Evolutionary conservation across 495 filamentous ascomycete species (phyloP).

Genomic region (Aspergillus homomorphus): DNA sequence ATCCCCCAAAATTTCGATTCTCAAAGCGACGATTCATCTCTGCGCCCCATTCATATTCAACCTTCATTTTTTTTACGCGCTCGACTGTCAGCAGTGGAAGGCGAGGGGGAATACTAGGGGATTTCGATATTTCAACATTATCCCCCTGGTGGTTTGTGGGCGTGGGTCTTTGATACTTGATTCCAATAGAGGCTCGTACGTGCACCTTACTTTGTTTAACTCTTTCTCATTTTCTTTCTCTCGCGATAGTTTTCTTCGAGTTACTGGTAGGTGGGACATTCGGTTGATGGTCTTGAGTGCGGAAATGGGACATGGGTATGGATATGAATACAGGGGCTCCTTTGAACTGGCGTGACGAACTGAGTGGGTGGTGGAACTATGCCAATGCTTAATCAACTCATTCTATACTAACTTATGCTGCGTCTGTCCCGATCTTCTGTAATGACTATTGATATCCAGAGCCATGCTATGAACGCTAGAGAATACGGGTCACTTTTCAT

Average conservation of each 20-base stretch:
- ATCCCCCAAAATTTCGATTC: neutral
- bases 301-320: neutral
- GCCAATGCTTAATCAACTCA: too few species aligned
- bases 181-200: neutral
- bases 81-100: neutral
- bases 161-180: neutral
- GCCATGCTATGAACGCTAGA: too few species aligned
- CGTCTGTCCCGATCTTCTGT: too few species aligned
- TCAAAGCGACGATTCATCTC: neutral
- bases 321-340: neutral
- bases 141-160: neutral
- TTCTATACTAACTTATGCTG: too few species aligned
- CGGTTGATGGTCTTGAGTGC: neutral
- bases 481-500: too few species aligned
- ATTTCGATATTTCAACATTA: neutral
- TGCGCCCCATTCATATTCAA: neutral
- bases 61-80: neutral
- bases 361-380: neutral
- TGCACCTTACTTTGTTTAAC: neutral
- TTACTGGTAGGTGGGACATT: neutral
- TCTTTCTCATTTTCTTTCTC: too few species aligned
- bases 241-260: too few species aligned
- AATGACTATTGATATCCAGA: too few species aligned
- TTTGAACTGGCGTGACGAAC: neutral
- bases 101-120: neutral